Evolutionary conservation across 345 rosid species (phyloP).

Genomic region (Lepidium africanum): DNA sequence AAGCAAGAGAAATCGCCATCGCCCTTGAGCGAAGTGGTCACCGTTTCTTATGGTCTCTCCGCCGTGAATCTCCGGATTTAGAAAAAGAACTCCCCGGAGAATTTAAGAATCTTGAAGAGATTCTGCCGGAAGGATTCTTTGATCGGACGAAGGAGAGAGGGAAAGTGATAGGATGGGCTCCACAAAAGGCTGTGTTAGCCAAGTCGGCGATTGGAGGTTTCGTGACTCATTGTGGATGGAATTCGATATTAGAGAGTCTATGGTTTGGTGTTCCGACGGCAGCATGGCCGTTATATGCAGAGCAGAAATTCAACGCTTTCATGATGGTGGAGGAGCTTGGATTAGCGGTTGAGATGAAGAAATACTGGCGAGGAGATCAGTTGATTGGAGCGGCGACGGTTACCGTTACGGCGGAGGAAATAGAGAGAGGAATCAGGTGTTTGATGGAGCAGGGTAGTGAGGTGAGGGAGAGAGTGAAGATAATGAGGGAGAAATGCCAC

Average conservation of each 20-base stretch:
- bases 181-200: conserved; percentile 31
- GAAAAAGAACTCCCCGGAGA: not conserved
- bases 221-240: conserved; percentile 20
- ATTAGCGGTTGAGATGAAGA: conserved; percentile 33
- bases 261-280: conserved; percentile 51
- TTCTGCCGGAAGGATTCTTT: conserved; percentile 36
- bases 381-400: no score
- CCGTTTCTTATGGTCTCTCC: conserved; percentile 49
- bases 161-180: conserved; percentile 41
- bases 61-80: not conserved
- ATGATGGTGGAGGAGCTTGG: conserved; percentile 26
- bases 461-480: conserved; percentile 16
- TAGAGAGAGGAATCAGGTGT: conserved; percentile 24
- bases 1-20: conserved; percentile 36
- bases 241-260: conserved; percentile 17
- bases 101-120: not conserved
- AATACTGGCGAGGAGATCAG: conserved; percentile 19
- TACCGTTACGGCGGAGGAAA: conserved; percentile 10
- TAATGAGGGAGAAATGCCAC: conserved; percentile 17
- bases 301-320: conserved; percentile 50
- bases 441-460: conserved; percentile 28
- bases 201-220: conserved; percentile 39
- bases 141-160: conserved; percentile 28
- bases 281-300: conserved; percentile 38
- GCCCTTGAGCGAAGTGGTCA: conserved; percentile 41